phyloP scores from a whole-genome alignment of 73 alveolate species.

The Diophrys appendiculata region DNA sequence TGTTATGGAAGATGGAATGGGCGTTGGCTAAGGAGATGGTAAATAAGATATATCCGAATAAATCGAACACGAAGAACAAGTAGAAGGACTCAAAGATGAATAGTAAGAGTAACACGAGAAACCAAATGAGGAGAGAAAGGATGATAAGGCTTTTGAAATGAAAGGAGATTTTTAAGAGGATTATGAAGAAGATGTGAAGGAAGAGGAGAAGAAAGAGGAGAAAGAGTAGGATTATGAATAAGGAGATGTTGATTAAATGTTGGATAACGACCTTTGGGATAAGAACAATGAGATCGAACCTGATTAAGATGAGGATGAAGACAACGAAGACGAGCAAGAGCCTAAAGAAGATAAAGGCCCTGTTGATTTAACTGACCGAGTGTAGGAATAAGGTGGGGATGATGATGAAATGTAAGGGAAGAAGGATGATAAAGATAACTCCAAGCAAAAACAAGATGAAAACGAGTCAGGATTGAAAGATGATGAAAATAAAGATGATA shows the following conservation, averaged over 20 bases:
- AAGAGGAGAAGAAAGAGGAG: conserved; percentile 39
- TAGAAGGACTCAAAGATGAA: conserved; percentile 67
- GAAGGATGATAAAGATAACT: conserved; percentile 9
- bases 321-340: conserved; percentile 21
- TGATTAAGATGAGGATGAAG: conserved; percentile 15
- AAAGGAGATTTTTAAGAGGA: conserved; percentile 61
- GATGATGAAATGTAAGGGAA: conserved; percentile 49
- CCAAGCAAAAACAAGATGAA: conserved; percentile 33
- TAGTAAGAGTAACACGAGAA: conserved; percentile 44
- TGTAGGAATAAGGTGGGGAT: conserved; percentile 54
- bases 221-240: conserved; percentile 29
- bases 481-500: conserved; percentile 59
- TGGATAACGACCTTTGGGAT: conserved; percentile 22
- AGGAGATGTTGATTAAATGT: conserved; percentile 13
- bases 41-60: conserved; percentile 55
- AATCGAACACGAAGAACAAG: conserved; percentile 69
- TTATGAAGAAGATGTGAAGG: conserved; percentile 41
- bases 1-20: conserved; percentile 76
- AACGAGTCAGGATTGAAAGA: conserved; percentile 63
- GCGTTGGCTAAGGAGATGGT: conserved; percentile 80
- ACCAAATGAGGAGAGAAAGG: conserved; percentile 40
- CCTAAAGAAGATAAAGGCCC: conserved; percentile 28
- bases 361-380: conserved; percentile 42
- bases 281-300: conserved; percentile 16
- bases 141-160: conserved; percentile 55